Evolutionary conservation across 306 rosid genomes (phyloP).

Genomic region (Luffa aegyptiaca): DNA sequence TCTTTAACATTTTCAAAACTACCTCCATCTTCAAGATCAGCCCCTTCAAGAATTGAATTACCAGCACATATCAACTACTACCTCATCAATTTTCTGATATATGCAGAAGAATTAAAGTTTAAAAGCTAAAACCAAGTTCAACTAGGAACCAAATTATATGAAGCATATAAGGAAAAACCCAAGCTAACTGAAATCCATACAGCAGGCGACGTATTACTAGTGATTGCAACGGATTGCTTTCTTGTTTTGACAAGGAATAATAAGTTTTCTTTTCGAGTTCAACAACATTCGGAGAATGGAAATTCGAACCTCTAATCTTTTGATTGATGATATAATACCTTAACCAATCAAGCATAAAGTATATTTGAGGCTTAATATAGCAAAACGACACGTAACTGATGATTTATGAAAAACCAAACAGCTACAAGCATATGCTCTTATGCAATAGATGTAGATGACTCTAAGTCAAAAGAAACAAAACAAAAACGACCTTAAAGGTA

Average conservation of each 20-base stretch:
- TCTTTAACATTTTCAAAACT: conserved; percentile 48
- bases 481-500: background rate
- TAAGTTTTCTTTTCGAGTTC: background rate
- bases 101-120: conserved; percentile 4
- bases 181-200: background rate
- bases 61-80: conserved; percentile 15
- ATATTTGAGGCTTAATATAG: background rate
- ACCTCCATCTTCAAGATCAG: conserved; percentile 29
- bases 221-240: background rate
- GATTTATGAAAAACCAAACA: background rate
- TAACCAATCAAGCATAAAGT: background rate
- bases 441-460: background rate
- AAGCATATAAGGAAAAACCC: background rate
- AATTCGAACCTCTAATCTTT: background rate
- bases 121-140: background rate
- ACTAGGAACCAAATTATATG: background rate
- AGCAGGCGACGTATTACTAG: background rate
- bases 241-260: background rate
- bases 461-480: background rate
- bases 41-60: conserved; percentile 37
- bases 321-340: background rate
- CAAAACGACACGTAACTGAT: background rate
- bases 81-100: conserved; percentile 16
- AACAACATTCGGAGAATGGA: background rate
- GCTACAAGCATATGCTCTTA: background rate